Evolutionary conservation across 2,329 filamentous ascomycete species (phyloP).

Genomic region (Pseudofabraea citricarpa): DNA sequence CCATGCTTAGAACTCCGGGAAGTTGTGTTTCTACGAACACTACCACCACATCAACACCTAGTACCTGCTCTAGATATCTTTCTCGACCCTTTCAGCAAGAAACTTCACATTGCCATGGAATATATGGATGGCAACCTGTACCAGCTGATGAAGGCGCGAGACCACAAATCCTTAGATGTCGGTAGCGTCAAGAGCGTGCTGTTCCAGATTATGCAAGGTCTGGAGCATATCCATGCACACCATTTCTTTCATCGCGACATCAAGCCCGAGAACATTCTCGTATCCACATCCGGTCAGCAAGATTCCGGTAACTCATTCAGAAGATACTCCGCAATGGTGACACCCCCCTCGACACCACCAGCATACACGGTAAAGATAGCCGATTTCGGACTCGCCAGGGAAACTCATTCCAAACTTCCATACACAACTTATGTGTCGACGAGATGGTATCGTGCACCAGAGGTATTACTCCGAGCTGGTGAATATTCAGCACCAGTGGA

Average conservation of each 20-base stretch:
- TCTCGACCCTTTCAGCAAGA: slow-evolving; percentile 90
- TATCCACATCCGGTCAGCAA: slow-evolving; percentile 76
- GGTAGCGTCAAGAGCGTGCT: slow-evolving; percentile 95
- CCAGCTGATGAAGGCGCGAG: slow-evolving; percentile 96
- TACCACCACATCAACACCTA: slow-evolving; percentile 83
- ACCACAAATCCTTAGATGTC: slow-evolving; percentile 89
- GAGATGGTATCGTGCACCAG: slow-evolving; percentile 89
- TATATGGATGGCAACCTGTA: slow-evolving; percentile 99
- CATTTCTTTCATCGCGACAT: slow-evolving; percentile 99
- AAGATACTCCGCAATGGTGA: slow-evolving; percentile 88
- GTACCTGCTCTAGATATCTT: slow-evolving; percentile 99
- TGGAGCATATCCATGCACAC: slow-evolving; percentile 96
- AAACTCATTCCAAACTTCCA: slow-evolving; percentile 92
- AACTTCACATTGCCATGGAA: slow-evolving; percentile 98
- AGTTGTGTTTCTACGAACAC: slow-evolving; percentile 89
- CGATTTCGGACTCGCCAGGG: slow-evolving; percentile 94
- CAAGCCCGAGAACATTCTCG: slow-evolving; percentile 97
- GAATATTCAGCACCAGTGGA: slow-evolving; percentile 98
- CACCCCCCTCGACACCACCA: slow-evolving; percentile 89
- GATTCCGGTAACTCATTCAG: slow-evolving; percentile 83
- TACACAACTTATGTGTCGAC: slow-evolving; percentile 99
- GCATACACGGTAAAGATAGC: slow-evolving; percentile 97
- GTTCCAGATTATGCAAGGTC: slow-evolving; percentile 91
- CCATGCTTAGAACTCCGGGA: slow-evolving; percentile 92
- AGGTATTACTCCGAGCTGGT: slow-evolving; percentile 87